Evolutionary conservation across 306 rosid genomes (phyloP).

Genomic region (Castanea sativa): DNA sequence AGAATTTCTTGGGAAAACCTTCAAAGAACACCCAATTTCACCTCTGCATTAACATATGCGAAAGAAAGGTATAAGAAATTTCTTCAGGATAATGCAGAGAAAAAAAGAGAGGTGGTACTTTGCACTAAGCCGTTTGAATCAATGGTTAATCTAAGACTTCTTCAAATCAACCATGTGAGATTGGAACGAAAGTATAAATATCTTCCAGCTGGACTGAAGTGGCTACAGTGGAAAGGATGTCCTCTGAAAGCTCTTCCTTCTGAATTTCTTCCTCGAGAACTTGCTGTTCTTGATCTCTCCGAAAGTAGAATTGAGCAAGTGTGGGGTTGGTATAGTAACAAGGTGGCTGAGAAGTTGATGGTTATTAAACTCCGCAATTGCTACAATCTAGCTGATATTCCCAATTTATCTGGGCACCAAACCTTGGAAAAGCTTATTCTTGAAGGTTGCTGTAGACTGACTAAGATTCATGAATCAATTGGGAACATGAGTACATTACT

Average conservation of each 20-base stretch:
- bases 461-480: conserved; percentile 44
- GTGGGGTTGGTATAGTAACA: conserved; percentile 17
- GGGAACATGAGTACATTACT: conserved; percentile 39
- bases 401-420: conserved; percentile 52
- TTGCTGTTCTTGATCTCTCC: conserved; percentile 64
- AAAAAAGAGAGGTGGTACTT: conserved; percentile 20
- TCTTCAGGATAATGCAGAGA: conserved; percentile 25
- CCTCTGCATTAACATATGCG: conserved; percentile 27
- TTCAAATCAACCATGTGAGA: conserved; percentile 51
- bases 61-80: conserved; percentile 28
- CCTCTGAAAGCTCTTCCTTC: conserved; percentile 41
- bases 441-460: conserved; percentile 40
- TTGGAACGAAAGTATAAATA: conserved; percentile 37
- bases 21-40: conserved; percentile 18
- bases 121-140: conserved; percentile 30
- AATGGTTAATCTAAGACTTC: conserved; percentile 48
- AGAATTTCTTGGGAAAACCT: conserved; percentile 26
- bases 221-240: conserved; percentile 73
- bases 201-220: conserved; percentile 51
- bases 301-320: conserved; percentile 36
- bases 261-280: conserved; percentile 36
- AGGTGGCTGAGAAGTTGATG: conserved; percentile 47
- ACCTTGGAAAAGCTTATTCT: conserved; percentile 49
- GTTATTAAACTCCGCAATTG: conserved; percentile 46
- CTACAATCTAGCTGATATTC: conserved; percentile 31